Percentiles rank a stretch among this genome's conserved stretches.
Conservation (phyloP, 306 rosid species). For the Malus fusca region DNA sequence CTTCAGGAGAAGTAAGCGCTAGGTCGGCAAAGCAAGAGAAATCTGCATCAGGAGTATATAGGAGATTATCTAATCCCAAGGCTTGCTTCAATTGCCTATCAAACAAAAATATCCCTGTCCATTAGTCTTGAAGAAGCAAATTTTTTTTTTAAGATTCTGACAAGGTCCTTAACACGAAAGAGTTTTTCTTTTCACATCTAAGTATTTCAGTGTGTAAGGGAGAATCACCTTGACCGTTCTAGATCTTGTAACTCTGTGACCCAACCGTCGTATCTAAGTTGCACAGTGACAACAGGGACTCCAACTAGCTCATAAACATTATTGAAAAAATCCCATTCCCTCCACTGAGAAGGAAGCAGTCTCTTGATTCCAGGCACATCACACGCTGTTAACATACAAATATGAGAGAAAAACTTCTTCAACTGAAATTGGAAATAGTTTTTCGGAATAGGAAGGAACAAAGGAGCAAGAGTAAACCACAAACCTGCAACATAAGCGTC, state of each 20-base stretch:
- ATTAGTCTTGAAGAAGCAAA: background rate
- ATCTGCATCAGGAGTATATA: constrained; percentile 97
- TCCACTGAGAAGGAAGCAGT: constrained; percentile 79
- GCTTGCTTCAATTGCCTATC: constrained; percentile 69
- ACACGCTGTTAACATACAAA: constrained; percentile 64
- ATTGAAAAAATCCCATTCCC: constrained; percentile 65
- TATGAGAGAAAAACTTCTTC: constrained; percentile 13
- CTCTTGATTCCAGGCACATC: constrained; percentile 98
- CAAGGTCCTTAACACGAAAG: background rate
- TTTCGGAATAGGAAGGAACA: background rate
- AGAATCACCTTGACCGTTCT: constrained; percentile 79
- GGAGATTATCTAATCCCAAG: constrained; percentile 86
- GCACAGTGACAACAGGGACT: constrained; percentile 99
- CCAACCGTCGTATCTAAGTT: constrained; percentile 97
- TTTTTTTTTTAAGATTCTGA: no score
- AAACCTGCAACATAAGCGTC: constrained; percentile 96
- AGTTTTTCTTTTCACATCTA: background rate
- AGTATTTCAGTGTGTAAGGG: constrained; percentile 3
- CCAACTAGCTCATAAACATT: constrained; percentile 80
- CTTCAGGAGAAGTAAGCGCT: constrained; percentile 89
- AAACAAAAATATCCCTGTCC: constrained; percentile 8
- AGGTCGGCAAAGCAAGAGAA: constrained; percentile 97
- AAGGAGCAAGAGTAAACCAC: constrained; percentile 16
- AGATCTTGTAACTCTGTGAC: constrained; percentile 93
- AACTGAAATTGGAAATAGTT: constrained; percentile 8